phyloP scores from a whole-genome alignment of 768 basidiomycete genomes.

The Kwoniella europaea region DNA sequence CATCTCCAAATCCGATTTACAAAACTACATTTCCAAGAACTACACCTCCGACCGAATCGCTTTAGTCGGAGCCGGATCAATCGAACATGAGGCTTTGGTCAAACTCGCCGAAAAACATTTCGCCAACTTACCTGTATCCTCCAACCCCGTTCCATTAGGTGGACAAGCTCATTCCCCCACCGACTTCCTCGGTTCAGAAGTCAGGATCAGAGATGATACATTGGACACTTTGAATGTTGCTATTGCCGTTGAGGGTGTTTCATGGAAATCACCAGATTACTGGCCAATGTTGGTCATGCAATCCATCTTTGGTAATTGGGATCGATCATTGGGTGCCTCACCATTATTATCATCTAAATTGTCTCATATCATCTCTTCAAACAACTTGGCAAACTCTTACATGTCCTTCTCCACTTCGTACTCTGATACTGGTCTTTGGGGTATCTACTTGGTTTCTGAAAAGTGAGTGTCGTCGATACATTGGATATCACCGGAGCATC shows the following conservation, averaged over 20 bases:
- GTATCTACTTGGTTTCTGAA: conserved; percentile 95
- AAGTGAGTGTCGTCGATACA: conserved; percentile 61
- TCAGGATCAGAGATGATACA: conserved; percentile 91
- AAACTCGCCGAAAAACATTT: conserved; percentile 95
- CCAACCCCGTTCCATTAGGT: conserved; percentile 86
- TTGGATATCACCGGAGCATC: no score
- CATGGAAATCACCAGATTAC: conserved; percentile 98
- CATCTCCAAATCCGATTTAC: conserved; percentile 86
- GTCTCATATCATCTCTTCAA: conserved; percentile 82
- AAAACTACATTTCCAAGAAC: conserved; percentile 92
- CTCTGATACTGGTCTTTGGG: conserved; percentile 98
- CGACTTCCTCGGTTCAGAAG: conserved; percentile 88
- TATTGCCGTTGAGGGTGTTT: conserved; percentile 95
- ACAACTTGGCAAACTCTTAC: conserved; percentile 98
- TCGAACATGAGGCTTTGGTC: conserved; percentile 88
- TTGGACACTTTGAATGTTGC: conserved; percentile 88
- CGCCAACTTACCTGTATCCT: conserved; percentile 80
- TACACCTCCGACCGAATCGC: conserved; percentile 99
- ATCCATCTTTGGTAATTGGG: conserved; percentile 99
- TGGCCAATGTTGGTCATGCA: conserved; percentile 99
- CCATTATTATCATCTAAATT: conserved; percentile 87
- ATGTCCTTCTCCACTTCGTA: conserved; percentile 99
- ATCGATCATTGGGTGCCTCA: conserved; percentile 89
- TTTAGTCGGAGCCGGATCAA: conserved; percentile 93
- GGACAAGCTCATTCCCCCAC: conserved; percentile 76